Percentiles rank a stretch among this genome's conserved stretches.
Evolutionary conservation across 306 rosid genomes (phyloP).

Genomic region (Lathyrus aphaca): DNA sequence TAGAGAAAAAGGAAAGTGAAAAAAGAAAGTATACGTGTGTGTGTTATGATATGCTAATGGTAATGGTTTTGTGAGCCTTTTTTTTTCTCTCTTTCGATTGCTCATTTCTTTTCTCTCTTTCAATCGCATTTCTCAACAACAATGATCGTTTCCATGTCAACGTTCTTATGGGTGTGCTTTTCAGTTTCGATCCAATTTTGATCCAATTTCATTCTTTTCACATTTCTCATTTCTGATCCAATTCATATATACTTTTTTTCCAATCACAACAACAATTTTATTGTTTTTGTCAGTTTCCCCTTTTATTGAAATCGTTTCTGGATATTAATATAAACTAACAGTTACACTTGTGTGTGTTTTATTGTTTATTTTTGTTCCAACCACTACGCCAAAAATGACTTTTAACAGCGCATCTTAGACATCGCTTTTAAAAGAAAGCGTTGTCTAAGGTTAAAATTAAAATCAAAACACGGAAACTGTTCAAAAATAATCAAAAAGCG

Average conservation of each 20-base stretch:
- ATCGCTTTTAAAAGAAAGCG: no score
- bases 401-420: no score
- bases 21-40: slow-evolving; percentile 24
- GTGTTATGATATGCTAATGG: slow-evolving; percentile 36
- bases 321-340: slow-evolving; percentile 37
- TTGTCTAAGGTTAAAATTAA: no score
- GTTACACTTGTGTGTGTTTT: slow-evolving; percentile 48
- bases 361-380: no score
- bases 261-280: background rate
- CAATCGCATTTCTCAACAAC: slow-evolving; percentile 20
- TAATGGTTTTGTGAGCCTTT: slow-evolving; percentile 32
- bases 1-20: background rate
- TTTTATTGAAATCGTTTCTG: slow-evolving; percentile 8
- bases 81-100: slow-evolving; percentile 29
- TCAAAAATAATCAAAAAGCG: no score
- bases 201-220: slow-evolving; percentile 3
- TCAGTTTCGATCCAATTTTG: slow-evolving; percentile 9
- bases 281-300: slow-evolving; percentile 19
- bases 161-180: slow-evolving; percentile 57
- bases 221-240: slow-evolving; percentile 49
- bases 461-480: no score
- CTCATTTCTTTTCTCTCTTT: background rate
- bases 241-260: slow-evolving; percentile 27
- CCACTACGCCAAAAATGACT: no score
- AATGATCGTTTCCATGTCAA: slow-evolving; percentile 32